Evolutionary conservation across 768 basidiomycete genomes (phyloP).

Genomic region (Lyophyllum shimeji): DNA sequence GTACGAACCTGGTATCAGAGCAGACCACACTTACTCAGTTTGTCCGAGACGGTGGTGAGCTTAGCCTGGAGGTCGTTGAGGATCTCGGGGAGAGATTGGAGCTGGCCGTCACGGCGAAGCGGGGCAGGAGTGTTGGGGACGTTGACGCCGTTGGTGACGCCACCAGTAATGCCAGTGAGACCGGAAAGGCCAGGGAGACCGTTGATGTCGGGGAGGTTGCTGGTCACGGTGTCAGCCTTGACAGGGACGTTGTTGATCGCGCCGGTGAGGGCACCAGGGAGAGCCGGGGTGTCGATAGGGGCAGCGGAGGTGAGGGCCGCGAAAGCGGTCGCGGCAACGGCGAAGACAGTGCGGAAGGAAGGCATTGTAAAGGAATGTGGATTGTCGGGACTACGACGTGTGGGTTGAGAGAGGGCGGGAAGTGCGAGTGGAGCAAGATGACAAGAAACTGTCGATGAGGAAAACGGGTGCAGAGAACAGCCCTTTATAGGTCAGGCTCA

Average conservation of each 20-base stretch:
- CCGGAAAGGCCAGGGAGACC: neutral
- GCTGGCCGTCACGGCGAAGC: neutral
- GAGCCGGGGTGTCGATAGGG: neutral
- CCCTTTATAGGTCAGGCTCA: constrained; percentile 2
- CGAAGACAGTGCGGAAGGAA: constrained; percentile 20
- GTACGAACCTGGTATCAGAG: neutral
- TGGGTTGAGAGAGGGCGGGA: neutral
- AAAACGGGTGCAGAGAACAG: neutral
- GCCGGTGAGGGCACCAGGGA: neutral
- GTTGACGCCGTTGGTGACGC: neutral
- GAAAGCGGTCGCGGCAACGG: constrained; percentile 16
- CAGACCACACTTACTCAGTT: neutral
- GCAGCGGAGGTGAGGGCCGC: constrained; percentile 18
- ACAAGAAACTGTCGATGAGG: constrained; percentile 1
- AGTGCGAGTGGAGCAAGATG: neutral
- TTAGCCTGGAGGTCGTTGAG: neutral
- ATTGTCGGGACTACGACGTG: neutral
- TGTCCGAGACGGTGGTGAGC: neutral
- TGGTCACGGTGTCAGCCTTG: too few species aligned
- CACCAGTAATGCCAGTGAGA: neutral
- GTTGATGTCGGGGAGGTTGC: neutral
- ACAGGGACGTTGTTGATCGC: neutral
- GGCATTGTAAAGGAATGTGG: constrained; percentile 23
- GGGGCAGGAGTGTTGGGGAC: neutral
- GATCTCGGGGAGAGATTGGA: constrained; percentile 11